A percentile compares a stretch with the other conserved stretches of the same genome.
phyloP scores from a whole-genome alignment of 257 asterid species.

The Solanum gandarillasii region DNA sequence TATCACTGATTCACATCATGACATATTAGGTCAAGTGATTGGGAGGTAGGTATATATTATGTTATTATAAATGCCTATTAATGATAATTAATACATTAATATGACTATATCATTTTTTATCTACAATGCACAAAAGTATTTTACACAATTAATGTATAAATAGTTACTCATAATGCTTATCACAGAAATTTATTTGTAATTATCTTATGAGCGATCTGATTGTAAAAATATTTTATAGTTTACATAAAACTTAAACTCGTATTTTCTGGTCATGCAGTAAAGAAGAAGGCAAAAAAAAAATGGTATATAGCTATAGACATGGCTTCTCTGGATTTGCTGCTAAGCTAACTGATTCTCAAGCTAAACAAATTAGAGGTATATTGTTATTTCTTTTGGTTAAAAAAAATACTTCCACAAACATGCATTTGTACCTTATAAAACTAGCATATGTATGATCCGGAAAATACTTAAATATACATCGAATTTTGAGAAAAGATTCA shows the following conservation, averaged over 20 bases:
- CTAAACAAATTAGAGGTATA: not conserved
- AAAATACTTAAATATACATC: too few relatives aligned
- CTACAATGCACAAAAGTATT: not conserved
- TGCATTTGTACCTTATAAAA: too few relatives aligned
- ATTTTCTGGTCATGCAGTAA: not conserved
- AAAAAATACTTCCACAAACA: too few relatives aligned
- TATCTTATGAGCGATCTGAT: not conserved
- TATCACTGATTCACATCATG: constrained; percentile 8
- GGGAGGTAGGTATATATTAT: not conserved
- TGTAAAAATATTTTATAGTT: not conserved
- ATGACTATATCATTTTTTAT: too few relatives aligned
- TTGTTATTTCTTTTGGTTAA: not conserved
- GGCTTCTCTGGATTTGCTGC: constrained; percentile 23
- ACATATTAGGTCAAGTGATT: constrained; percentile 6
- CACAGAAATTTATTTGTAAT: not conserved
- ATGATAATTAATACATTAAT: too few relatives aligned
- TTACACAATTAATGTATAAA: not conserved
- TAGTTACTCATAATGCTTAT: not conserved
- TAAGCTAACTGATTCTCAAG: constrained; percentile 1
- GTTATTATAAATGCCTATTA: not conserved
- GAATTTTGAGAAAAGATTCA: too few relatives aligned
- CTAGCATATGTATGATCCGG: too few relatives aligned
- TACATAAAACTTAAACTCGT: not conserved
- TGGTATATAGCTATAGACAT: constrained; percentile 12
- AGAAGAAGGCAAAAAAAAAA: not conserved